Conservation (phyloP, 257 asterid genomes). For the Forsythia suspensa region DNA sequence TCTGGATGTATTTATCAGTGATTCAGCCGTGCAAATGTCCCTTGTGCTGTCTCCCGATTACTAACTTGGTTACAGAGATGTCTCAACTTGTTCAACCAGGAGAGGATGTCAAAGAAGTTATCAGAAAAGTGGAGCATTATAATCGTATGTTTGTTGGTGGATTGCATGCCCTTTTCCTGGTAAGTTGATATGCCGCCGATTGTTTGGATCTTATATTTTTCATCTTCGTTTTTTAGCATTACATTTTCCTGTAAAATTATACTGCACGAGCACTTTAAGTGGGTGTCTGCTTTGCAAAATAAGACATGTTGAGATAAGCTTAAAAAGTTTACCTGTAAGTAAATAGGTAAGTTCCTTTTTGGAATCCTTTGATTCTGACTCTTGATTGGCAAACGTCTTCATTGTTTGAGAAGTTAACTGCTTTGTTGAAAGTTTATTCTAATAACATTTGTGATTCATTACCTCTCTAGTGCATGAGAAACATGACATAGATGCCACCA, state of each 20-base stretch:
- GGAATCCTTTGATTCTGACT: not conserved
- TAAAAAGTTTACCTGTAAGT: not conserved
- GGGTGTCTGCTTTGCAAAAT: not conserved
- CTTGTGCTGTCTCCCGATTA: conserved; percentile 46
- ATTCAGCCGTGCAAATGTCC: conserved; percentile 65
- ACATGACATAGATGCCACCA: not conserved
- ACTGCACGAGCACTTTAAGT: not conserved
- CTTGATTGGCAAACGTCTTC: not conserved
- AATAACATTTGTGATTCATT: not conserved
- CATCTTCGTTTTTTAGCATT: not conserved
- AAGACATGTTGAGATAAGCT: not conserved
- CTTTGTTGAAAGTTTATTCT: not conserved
- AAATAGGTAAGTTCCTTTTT: not conserved
- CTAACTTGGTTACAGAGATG: conserved; percentile 43
- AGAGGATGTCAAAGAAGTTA: conserved; percentile 36
- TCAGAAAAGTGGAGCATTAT: conserved; percentile 46
- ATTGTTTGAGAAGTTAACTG: not conserved
- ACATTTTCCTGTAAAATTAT: not conserved
- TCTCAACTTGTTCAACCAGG: conserved; percentile 27
- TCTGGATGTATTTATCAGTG: conserved; percentile 54
- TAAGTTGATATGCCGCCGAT: conserved; percentile 19
- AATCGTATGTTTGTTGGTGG: conserved; percentile 51
- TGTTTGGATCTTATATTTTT: not conserved
- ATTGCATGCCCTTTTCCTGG: conserved; percentile 39
- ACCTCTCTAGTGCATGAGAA: not conserved